phyloP scores from a whole-genome alignment of 306 rosid genomes.

The Mimosa pudica region DNA sequence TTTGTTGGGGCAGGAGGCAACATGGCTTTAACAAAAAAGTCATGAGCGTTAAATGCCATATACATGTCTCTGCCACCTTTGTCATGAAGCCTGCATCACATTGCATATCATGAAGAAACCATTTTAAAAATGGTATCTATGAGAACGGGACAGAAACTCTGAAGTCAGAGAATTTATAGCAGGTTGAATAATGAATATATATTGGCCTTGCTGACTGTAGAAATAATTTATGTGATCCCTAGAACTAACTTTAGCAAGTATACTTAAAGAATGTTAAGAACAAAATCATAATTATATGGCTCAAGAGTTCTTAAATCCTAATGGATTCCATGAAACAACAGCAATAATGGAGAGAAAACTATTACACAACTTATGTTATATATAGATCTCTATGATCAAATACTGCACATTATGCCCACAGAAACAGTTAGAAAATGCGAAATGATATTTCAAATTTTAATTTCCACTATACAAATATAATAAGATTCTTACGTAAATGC shows the following conservation, averaged over 20 bases:
- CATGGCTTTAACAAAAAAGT: constrained; percentile 50
- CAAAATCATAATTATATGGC: neutral
- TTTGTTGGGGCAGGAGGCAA: constrained; percentile 67
- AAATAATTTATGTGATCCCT: neutral
- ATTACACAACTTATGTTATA: neutral
- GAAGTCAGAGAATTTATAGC: neutral
- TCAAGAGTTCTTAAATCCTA: neutral
- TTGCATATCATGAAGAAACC: neutral
- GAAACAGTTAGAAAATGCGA: neutral
- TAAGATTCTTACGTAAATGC: constrained; percentile 84
- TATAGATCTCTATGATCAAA: constrained; percentile 2
- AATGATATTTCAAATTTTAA: constrained; percentile 22
- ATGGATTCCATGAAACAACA: neutral
- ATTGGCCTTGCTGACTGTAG: neutral
- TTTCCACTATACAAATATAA: constrained; percentile 8
- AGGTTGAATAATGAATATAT: neutral
- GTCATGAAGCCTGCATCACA: constrained; percentile 77
- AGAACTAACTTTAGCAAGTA: neutral
- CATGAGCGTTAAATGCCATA: constrained; percentile 91
- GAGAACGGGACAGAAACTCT: neutral
- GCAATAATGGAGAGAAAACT: neutral
- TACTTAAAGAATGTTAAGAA: neutral
- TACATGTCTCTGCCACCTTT: constrained; percentile 69
- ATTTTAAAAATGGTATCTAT: neutral
- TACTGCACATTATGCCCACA: neutral